A percentile compares a stretch with the other conserved stretches of the same genome.
These are phyloP conservation scores for Bipolaris bicolor DNA, from an alignment of 2,329 filamentous ascomycete genomes.

Conservation along the genomic window DNA sequence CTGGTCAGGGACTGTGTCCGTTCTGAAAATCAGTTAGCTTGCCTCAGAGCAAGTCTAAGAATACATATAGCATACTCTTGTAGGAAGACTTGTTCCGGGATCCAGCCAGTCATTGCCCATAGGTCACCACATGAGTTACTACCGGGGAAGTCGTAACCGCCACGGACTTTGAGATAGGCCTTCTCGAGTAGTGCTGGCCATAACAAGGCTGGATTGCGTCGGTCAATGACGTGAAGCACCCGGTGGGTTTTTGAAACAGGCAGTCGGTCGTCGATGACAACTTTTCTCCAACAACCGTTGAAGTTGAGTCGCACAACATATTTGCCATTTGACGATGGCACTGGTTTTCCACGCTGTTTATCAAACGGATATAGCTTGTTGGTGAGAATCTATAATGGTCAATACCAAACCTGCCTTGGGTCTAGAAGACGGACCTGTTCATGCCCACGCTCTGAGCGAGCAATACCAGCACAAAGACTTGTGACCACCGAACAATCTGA, in stretches of 20 bases:
- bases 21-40: constrained; percentile 54
- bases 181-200: constrained; percentile 97
- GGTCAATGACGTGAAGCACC: constrained; percentile 85
- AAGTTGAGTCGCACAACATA: constrained; percentile 94
- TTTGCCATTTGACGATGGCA: constrained; percentile 78
- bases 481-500: constrained; percentile 98
- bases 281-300: constrained; percentile 88
- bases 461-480: constrained; percentile 83
- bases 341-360: constrained; percentile 59
- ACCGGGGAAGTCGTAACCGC: constrained; percentile 96
- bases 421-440: constrained; percentile 61
- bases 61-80: constrained; percentile 62
- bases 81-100: constrained; percentile 92
- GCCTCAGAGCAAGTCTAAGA: neutral
- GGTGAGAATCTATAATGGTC: constrained; percentile 65
- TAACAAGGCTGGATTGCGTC: constrained; percentile 77
- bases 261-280: constrained; percentile 86
- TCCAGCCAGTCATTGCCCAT: constrained; percentile 93
- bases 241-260: constrained; percentile 77
- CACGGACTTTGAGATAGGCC: constrained; percentile 92
- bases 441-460: constrained; percentile 71
- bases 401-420: constrained; percentile 3
- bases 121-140: constrained; percentile 97
- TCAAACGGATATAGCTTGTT: constrained; percentile 80
- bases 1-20: constrained; percentile 75